Evolutionary conservation across 345 rosid species (phyloP).

Genomic region (Sapria himalayana): DNA sequence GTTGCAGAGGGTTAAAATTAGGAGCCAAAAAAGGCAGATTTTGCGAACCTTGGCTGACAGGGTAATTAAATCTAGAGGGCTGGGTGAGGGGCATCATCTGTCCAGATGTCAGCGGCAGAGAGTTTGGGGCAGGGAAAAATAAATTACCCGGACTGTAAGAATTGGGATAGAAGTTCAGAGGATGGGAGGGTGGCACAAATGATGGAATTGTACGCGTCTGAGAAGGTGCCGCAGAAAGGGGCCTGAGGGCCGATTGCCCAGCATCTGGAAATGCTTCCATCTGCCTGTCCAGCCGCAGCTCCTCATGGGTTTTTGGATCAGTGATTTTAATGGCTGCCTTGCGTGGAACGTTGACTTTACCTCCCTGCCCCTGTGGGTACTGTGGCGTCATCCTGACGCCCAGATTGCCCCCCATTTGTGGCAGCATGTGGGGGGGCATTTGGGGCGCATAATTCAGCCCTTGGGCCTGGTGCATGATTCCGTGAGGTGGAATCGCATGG

Average conservation of each 20-base stretch:
- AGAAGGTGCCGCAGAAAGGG: conserved; percentile 37
- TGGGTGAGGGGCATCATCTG: conserved; percentile 48
- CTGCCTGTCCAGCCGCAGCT: conserved; percentile 67
- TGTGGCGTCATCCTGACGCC: conserved; percentile 46
- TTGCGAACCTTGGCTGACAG: conserved; percentile 37
- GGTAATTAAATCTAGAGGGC: conserved; percentile 31
- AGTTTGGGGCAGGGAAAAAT: conserved; percentile 26
- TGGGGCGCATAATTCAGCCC: conserved; percentile 43
- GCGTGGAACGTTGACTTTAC: conserved; percentile 41
- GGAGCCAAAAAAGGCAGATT: conserved; percentile 22
- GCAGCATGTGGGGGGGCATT: conserved; percentile 41
- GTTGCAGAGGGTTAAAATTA: no score
- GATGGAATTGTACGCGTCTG: conserved; percentile 49
- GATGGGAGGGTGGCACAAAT: conserved; percentile 28
- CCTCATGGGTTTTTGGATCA: conserved; percentile 86
- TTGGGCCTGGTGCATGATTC: conserved; percentile 74
- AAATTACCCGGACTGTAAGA: conserved; percentile 19
- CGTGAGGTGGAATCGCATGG: conserved; percentile 63
- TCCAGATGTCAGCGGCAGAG: conserved; percentile 31
- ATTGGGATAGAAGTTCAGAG: conserved; percentile 28
- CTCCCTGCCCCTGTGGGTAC: conserved; percentile 60
- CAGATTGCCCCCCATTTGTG: conserved; percentile 46
- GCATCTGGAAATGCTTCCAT: conserved; percentile 37
- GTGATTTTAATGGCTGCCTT: conserved; percentile 66
- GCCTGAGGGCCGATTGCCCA: conserved; percentile 30